Conservation (phyloP, 805 yeast species). For the Candida bentonensis region DNA sequence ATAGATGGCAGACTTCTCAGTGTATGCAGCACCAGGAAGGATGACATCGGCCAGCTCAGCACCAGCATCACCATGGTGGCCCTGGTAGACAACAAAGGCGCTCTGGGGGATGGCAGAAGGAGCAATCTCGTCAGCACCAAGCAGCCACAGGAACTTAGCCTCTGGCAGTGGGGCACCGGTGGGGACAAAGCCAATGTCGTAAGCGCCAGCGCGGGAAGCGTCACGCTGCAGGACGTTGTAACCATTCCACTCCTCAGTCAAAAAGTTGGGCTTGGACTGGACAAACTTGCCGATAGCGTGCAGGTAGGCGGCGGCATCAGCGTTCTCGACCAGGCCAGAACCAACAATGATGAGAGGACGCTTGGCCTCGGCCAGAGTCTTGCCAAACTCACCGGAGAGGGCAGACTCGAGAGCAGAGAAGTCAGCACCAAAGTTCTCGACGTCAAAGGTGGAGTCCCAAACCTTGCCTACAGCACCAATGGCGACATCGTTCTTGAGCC, state of each 20-base stretch:
- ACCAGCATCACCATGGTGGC: constrained; percentile 85
- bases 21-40: constrained; percentile 78
- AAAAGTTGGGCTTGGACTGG: constrained; percentile 37
- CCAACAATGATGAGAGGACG: constrained; percentile 72
- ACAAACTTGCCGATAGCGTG: constrained; percentile 49
- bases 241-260: constrained; percentile 69
- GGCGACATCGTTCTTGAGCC: constrained; percentile 55
- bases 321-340: constrained; percentile 57
- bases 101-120: constrained; percentile 62
- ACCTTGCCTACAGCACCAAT: constrained; percentile 60
- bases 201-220: constrained; percentile 79
- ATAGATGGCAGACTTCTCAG: constrained; percentile 73
- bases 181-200: constrained; percentile 66
- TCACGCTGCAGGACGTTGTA: constrained; percentile 67
- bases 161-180: constrained; percentile 32
- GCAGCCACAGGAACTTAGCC: constrained; percentile 65
- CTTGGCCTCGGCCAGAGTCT: constrained; percentile 49
- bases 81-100: constrained; percentile 80
- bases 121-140: constrained; percentile 73
- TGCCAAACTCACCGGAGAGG: constrained; percentile 53
- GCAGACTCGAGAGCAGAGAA: constrained; percentile 45
- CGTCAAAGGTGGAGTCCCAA: constrained; percentile 64
- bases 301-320: constrained; percentile 49
- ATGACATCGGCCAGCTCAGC: constrained; percentile 81
- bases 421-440: constrained; percentile 48